Percentiles rank a stretch among this genome's conserved stretches.
Conservation (phyloP, 2,329 filamentous ascomycete genomes). For the Thelonectria olida region DNA sequence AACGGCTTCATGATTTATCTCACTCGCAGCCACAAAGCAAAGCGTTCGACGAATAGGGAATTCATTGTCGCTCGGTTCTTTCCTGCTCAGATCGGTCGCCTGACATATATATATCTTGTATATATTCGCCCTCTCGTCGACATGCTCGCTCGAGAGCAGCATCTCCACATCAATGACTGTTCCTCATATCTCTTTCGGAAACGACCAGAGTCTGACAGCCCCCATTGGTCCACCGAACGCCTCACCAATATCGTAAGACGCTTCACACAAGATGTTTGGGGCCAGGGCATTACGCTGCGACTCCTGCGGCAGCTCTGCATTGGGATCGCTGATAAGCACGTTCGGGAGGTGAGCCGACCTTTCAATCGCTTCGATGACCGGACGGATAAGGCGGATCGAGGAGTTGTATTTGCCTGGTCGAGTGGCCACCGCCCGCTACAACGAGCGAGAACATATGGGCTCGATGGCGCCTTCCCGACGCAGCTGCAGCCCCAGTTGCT, state of each 20-base stretch:
- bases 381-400: constrained; percentile 1
- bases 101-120: not conserved
- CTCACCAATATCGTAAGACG: too few species aligned
- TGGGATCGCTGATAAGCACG: constrained; percentile 23
- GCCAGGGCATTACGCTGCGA: too few species aligned
- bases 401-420: constrained; percentile 25
- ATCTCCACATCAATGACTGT: too few species aligned
- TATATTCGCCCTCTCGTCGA: constrained; percentile 3
- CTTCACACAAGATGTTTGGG: too few species aligned
- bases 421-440: constrained; percentile 26
- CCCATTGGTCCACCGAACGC: too few species aligned
- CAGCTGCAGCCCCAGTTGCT: constrained; percentile 18
- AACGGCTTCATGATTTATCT: constrained; percentile 10
- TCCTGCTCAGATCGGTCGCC: not conserved
- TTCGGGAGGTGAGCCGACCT: not conserved
- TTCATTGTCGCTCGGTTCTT: constrained; percentile 11
- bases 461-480: constrained; percentile 24
- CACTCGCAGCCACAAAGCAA: constrained; percentile 6
- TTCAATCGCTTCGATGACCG: constrained; percentile 19
- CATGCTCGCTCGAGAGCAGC: not conserved
- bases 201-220: too few species aligned
- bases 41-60: constrained; percentile 7
- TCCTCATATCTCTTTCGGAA: too few species aligned
- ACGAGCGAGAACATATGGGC: constrained; percentile 25
- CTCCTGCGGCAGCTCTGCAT: constrained; percentile 8